Evolutionary conservation across 1,139 yeast species (phyloP), one percentile per base, ranked within the genome.

Genomic region (Torulaspora pretoriensis): DNA sequence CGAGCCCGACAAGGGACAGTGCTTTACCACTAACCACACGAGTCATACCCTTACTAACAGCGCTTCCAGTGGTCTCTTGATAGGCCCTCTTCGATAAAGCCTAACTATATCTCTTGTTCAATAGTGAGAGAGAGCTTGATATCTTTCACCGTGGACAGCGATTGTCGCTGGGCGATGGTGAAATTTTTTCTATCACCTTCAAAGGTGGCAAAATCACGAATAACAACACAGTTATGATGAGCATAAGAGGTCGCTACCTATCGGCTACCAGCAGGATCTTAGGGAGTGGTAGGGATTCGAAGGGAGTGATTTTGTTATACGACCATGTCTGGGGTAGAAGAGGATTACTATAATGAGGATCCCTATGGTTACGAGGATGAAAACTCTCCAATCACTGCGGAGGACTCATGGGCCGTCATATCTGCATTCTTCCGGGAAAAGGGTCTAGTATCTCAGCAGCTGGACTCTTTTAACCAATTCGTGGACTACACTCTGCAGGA

Each of bases 361-460:
- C 83, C 83, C 43, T 83, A 84, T 67, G 79, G 75, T 56, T 81
- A 80, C 63, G 87, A 81, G 56, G 77, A 71, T 46, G 77, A 68
- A 47, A 78, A 75, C 53, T 73, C 75, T 54, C 85, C 83, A 63
- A 87, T 92, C 72, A 89, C 97, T 22, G 88, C 97, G 28, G 97
- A 94, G 71, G 98, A 94, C 73, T 90, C 97, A 70, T 94, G 99
- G 99, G 83, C 96, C 31, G 97, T 94, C 53, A 92, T 94, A 56
- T 85, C 97, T 35, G 78, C 97, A 23, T 94, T 92, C 68, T 94
- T 94, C 74, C 90, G 84, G 68, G 96, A 90, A 63, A 90, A 90
- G 65, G 98, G 98, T 48, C 77, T 94, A 59, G 99, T 92, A 25
- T 89, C 97, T 26, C 98, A 92, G 69, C 99, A 94, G 72, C 75